These are phyloP conservation scores for Leptographium radiaticola DNA, from an alignment of 2,329 filamentous ascomycete species.

Conservation along the genomic window DNA sequence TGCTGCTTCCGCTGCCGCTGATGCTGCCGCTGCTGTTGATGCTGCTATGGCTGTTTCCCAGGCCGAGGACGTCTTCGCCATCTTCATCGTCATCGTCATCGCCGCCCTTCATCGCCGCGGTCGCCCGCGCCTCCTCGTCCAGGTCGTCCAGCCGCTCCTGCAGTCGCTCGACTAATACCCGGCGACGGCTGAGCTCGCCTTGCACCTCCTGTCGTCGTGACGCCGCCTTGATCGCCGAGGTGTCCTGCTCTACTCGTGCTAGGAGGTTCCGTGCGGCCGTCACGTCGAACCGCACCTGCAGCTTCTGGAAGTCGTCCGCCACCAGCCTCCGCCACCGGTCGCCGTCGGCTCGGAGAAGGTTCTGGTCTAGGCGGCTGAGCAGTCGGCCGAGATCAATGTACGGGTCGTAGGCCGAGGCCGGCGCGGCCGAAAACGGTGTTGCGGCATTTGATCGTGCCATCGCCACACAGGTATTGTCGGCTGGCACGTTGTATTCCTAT, in stretches of 20 bases:
- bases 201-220: constrained; percentile 48
- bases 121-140: constrained; percentile 39
- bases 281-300: constrained; percentile 50
- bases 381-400: constrained; percentile 47
- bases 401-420: constrained; percentile 17
- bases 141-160: constrained; percentile 55
- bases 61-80: constrained; percentile 22
- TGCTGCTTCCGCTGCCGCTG: not conserved
- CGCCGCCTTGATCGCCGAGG: constrained; percentile 35
- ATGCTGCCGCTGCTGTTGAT: constrained; percentile 21
- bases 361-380: constrained; percentile 51
- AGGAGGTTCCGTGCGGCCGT: constrained; percentile 58
- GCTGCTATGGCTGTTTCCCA: constrained; percentile 32
- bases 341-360: constrained; percentile 47
- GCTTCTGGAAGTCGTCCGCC: constrained; percentile 52
- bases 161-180: constrained; percentile 52
- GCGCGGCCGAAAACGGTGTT: constrained; percentile 2
- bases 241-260: constrained; percentile 57
- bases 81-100: constrained; percentile 24
- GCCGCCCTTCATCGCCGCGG: constrained; percentile 15
- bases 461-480: not conserved
- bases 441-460: constrained; percentile 5
- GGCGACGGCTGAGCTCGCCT: constrained; percentile 49
- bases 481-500: not conserved
- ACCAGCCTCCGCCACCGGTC: constrained; percentile 45